Conservation (phyloP, 1,139 yeast genomes). For the Kurtzmaniella quercitrusa region DNA sequence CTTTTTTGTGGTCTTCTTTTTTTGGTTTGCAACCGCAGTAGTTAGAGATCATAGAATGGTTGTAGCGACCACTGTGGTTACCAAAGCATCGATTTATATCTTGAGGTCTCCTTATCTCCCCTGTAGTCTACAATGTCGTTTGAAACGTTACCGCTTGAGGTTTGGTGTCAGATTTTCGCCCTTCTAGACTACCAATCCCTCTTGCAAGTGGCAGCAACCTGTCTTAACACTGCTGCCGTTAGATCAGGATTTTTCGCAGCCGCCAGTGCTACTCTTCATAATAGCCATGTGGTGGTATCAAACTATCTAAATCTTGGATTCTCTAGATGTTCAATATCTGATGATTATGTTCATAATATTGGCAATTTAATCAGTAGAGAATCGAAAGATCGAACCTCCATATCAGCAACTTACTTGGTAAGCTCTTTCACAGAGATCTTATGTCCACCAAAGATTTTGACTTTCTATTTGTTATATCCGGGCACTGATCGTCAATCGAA, state of each 20-base stretch:
- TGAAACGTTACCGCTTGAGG: constrained; percentile 2
- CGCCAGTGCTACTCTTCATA: not conserved
- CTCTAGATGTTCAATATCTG: not conserved
- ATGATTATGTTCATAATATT: not conserved
- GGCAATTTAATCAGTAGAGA: not conserved
- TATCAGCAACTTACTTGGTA: not conserved
- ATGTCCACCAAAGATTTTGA: constrained; percentile 3
- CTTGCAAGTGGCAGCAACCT: not conserved
- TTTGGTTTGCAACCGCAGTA: constrained; percentile 1
- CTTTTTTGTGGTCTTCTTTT: not conserved
- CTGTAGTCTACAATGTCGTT: not conserved
- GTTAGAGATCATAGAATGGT: too few relatives aligned
- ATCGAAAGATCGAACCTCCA: not conserved
- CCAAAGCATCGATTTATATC: not conserved
- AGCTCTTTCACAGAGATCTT: not conserved
- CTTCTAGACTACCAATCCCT: constrained; percentile 3
- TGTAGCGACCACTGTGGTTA: not conserved
- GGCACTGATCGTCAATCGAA: constrained; percentile 1
- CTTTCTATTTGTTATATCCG: constrained; percentile 4
- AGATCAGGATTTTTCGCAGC: not conserved
- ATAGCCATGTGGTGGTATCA: constrained; percentile 2
- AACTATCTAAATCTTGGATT: constrained; percentile 1
- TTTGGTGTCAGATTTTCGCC: not conserved
- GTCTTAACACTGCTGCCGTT: not conserved
- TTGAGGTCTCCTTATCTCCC: not conserved